Conservation (phyloP, 2,329 filamentous ascomycete genomes). For the Eutypella sp. region DNA sequence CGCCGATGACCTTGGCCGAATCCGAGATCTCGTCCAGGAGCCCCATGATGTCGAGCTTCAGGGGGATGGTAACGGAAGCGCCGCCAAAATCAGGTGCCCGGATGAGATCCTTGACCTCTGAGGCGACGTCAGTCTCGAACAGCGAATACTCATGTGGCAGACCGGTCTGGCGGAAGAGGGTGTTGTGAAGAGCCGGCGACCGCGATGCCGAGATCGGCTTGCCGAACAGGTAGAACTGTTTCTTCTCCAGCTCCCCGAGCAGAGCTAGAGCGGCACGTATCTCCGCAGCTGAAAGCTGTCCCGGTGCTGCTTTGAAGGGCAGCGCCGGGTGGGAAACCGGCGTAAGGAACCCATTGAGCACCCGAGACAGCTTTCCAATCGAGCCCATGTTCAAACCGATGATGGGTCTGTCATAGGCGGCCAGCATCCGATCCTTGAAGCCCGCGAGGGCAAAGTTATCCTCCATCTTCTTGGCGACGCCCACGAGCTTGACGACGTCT, state of each 20-base stretch:
- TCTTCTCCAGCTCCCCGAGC: slow-evolving; percentile 70
- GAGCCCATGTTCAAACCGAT: slow-evolving; percentile 96
- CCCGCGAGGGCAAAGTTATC: slow-evolving; percentile 82
- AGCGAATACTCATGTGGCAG: slow-evolving; percentile 78
- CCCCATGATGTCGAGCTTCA: slow-evolving; percentile 84
- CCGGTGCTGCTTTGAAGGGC: slow-evolving; percentile 91
- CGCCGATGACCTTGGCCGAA: slow-evolving; percentile 78
- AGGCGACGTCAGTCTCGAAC: slow-evolving; percentile 65
- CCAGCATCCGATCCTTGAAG: slow-evolving; percentile 74
- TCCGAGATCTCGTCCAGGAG: slow-evolving; percentile 75
- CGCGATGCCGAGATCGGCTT: slow-evolving; percentile 76
- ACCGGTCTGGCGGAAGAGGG: slow-evolving; percentile 69
- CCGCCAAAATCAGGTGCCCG: slow-evolving; percentile 75
- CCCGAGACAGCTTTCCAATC: slow-evolving; percentile 79
- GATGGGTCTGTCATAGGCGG: slow-evolving; percentile 72
- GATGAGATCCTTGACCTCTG: slow-evolving; percentile 61
- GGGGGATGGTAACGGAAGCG: slow-evolving; percentile 89
- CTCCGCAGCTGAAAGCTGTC: slow-evolving; percentile 84
- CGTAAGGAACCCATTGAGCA: slow-evolving; percentile 89
- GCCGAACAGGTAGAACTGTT: slow-evolving; percentile 83
- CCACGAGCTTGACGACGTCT: slow-evolving; percentile 91
- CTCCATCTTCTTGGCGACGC: slow-evolving; percentile 66
- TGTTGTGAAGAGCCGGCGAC: slow-evolving; percentile 86
- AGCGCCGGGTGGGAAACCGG: slow-evolving; percentile 85
- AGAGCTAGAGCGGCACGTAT: slow-evolving; percentile 75